Evolutionary conservation across 2,329 filamentous ascomycete species (phyloP).

Genomic region (Hymenoscyphus linearis): DNA sequence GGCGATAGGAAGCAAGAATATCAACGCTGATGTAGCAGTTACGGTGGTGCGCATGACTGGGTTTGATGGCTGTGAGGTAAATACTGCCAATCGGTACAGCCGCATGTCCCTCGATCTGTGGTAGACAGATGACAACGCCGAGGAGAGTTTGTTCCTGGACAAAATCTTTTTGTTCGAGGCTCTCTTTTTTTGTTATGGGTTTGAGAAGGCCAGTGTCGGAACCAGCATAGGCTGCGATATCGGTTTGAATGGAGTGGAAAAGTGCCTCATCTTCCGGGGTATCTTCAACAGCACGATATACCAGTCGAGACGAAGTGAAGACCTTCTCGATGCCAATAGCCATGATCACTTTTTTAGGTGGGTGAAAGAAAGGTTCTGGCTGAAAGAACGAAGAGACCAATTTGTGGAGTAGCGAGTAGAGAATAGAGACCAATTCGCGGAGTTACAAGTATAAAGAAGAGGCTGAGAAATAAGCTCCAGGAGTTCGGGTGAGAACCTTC

Average conservation of each 20-base stretch:
- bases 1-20: conserved; percentile 27
- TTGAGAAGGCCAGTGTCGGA: conserved; percentile 28
- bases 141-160: conserved; percentile 31
- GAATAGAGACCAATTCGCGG: no score
- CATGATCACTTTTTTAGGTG: background rate
- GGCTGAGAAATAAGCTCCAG: no score
- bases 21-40: conserved; percentile 35
- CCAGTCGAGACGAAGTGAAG: conserved; percentile 35
- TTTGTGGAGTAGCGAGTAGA: no score
- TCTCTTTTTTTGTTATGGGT: conserved; percentile 29
- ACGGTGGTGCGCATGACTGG: conserved; percentile 36
- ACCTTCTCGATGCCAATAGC: conserved; percentile 18
- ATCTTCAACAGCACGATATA: conserved; percentile 35
- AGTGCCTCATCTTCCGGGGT: conserved; percentile 32
- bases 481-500: no score
- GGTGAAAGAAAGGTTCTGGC: background rate
- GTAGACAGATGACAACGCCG: conserved; percentile 35
- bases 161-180: conserved; percentile 28
- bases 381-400: background rate
- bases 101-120: conserved; percentile 10
- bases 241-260: conserved; percentile 29
- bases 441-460: no score
- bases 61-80: conserved; percentile 24
- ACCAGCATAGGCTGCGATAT: conserved; percentile 29
- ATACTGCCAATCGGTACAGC: conserved; percentile 33